Evolutionary conservation across 2,329 filamentous ascomycete genomes (phyloP), one percentile per base, ranked within the genome.

Genomic region (Penicillium paneum): DNA sequence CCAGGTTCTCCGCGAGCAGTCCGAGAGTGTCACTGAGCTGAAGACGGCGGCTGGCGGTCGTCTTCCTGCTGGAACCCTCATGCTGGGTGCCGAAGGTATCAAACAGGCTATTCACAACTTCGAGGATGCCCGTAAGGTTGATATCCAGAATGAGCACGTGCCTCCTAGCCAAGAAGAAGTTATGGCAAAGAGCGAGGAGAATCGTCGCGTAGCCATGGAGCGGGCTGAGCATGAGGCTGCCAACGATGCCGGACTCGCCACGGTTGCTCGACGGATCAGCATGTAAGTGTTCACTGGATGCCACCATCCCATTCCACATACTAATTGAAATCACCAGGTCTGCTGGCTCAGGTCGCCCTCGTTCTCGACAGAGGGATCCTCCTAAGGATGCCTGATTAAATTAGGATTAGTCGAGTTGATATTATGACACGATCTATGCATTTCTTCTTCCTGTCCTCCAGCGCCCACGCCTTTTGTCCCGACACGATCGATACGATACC

Each of bases 101-200:
- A 99, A 97, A 81, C 92, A 97, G 68, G 94, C 94, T 32, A 99
- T 99, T 67, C 93, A 85, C 75, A 95, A 85, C 65, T 99, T 99
- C 64, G 94, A 99, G 73, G 94, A 99, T 73, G 94, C 94, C 15
- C 83, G 91, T 60, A 97, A 97, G 80, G 92, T 99, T 45, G 94
- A 99, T 77, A 69, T 97, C 59, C 92, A 97, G 77, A 99, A 99
- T 73, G 94, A 99, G 78, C 84, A 91, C 59, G 80, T 99, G 61
- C 94, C 94, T 46, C 94, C 94, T 0, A 94, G 85, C 60, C 89
- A 94, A 58, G 93, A 97, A 45, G 94, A 99, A 75, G 92, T 97
- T 19, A 83, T 86, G 60, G 87, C 87, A 74, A 90, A 88, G 72
- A 90, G 87, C 58, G 89, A 91, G 68, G 88, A 90, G 68, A 91